Evolutionary conservation across 2,329 filamentous ascomycete species (phyloP).

Genomic region (Mollisia scopiformis): DNA sequence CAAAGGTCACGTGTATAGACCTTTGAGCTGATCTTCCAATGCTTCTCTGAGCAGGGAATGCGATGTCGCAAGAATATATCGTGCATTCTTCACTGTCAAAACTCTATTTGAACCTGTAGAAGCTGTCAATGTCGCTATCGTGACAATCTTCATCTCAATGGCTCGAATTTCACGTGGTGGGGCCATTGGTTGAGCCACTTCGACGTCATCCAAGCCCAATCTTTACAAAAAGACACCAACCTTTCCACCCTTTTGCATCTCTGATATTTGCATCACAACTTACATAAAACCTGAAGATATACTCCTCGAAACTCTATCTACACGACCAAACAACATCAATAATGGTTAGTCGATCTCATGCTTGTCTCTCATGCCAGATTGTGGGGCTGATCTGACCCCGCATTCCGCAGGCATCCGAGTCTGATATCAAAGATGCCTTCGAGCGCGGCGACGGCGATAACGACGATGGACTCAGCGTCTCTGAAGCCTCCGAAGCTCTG

Average conservation of each 20-base stretch:
- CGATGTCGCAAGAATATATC: no score
- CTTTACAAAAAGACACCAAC: neutral
- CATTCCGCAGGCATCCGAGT: neutral
- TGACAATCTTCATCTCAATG: no score
- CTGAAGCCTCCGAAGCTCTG: constrained; percentile 2
- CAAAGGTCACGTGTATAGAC: no score
- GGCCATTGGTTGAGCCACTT: neutral
- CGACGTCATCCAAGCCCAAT: neutral
- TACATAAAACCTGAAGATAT: neutral
- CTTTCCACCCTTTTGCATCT: neutral
- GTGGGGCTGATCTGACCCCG: neutral
- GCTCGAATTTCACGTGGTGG: neutral
- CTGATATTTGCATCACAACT: neutral
- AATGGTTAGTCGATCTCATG: neutral
- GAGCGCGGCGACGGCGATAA: neutral
- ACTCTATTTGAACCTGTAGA: no score
- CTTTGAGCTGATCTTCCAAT: no score
- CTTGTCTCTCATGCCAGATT: no score
- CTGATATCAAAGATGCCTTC: neutral
- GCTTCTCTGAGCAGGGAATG: no score
- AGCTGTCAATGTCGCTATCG: no score
- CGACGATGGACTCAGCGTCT: neutral
- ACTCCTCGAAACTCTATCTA: neutral
- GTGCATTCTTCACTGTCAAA: no score
- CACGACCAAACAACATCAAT: no score